Percentiles rank a stretch among this genome's conserved stretches.
Conservation (phyloP, 2,329 filamentous ascomycete genomes). For the Aspergillus sp. region DNA sequence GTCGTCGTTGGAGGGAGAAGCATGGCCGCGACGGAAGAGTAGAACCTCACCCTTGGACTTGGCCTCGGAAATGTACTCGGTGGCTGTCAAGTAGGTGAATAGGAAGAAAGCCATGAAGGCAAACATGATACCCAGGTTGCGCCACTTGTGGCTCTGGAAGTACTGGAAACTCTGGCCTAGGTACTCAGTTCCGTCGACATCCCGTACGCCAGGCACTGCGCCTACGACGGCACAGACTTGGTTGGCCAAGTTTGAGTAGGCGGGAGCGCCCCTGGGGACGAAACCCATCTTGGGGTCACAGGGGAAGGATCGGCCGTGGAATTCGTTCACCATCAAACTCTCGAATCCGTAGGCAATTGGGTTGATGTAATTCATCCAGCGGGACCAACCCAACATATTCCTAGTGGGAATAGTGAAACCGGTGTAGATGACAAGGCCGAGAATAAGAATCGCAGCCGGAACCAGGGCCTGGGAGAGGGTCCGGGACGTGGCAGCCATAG, state of each 20-base stretch:
- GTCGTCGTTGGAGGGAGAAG: slow-evolving; percentile 43
- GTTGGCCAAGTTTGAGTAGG: slow-evolving; percentile 31
- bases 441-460: slow-evolving; percentile 53
- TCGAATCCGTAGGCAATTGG: slow-evolving; percentile 81
- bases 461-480: slow-evolving; percentile 61
- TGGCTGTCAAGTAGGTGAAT: slow-evolving; percentile 60
- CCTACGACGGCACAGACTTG: slow-evolving; percentile 62
- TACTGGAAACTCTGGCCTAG: slow-evolving; percentile 59
- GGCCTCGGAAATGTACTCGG: slow-evolving; percentile 63
- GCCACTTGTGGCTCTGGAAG: slow-evolving; percentile 60
- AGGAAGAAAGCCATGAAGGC: slow-evolving; percentile 65
- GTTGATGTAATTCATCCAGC: slow-evolving; percentile 81
- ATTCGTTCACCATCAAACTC: slow-evolving; percentile 80
- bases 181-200: slow-evolving; percentile 61
- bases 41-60: slow-evolving; percentile 77
- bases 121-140: slow-evolving; percentile 68
- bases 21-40: slow-evolving; percentile 70
- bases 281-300: slow-evolving; percentile 38
- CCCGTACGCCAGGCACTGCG: slow-evolving; percentile 52
- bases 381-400: slow-evolving; percentile 76
- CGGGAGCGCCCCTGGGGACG: slow-evolving; percentile 48
- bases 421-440: slow-evolving; percentile 50
- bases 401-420: slow-evolving; percentile 46
- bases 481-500: slow-evolving; percentile 73
- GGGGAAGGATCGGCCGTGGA: slow-evolving; percentile 61